phyloP scores from a whole-genome alignment of 2,329 filamentous ascomycete species.

The Aspergillus persii region DNA sequence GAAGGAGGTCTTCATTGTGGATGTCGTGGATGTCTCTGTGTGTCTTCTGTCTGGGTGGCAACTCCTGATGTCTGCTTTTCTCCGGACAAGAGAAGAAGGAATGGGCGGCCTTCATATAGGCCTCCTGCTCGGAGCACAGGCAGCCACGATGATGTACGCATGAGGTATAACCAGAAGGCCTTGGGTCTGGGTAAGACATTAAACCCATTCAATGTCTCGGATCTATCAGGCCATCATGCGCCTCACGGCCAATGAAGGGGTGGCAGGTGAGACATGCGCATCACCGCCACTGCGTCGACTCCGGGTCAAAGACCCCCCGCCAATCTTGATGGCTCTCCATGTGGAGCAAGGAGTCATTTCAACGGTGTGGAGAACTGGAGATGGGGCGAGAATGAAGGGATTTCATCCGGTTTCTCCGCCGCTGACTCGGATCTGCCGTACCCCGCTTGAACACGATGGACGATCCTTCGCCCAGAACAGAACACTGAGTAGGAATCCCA shows the following conservation, averaged over 20 bases:
- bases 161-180: conserved; percentile 3
- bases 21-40: conserved; percentile 7
- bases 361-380: conserved; percentile 3
- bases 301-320: conserved; percentile 14
- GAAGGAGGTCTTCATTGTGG: conserved; percentile 20
- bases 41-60: conserved; percentile 8
- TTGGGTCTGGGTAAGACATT: conserved; percentile 17
- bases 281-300: conserved; percentile 14
- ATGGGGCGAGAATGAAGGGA: conserved; percentile 1
- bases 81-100: conserved; percentile 5
- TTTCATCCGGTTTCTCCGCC: background rate
- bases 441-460: too few species aligned
- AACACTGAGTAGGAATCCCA: too few species aligned
- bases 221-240: conserved; percentile 14
- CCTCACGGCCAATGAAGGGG: too few species aligned
- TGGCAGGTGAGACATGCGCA: conserved; percentile 22
- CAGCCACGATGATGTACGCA: conserved; percentile 9
- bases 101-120: conserved; percentile 17
- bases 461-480: too few species aligned
- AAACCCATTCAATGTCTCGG: conserved; percentile 14
- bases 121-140: conserved; percentile 5
- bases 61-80: conserved; percentile 8
- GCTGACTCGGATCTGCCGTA: background rate
- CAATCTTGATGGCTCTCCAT: conserved; percentile 7
- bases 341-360: conserved; percentile 7